A percentile compares a stretch with the other conserved stretches of the same genome.
Conservation (phyloP, 768 basidiomycete species). For the Termitomyces sp. region DNA sequence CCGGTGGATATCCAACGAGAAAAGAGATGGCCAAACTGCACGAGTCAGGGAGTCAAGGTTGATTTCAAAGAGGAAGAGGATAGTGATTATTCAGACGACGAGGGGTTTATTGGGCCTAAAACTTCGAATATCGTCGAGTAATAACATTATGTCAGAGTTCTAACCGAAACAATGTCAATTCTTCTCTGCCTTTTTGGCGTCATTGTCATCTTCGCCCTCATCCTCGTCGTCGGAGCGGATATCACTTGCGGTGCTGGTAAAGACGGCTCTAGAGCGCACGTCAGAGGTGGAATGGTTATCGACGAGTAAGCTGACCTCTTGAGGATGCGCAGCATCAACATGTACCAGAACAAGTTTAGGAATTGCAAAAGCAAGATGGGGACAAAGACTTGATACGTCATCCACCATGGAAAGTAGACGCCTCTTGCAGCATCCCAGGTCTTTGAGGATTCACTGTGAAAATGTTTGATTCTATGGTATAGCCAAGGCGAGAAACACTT, state of each 20-base stretch:
- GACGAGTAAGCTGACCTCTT: slow-evolving; percentile 44
- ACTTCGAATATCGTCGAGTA: not conserved
- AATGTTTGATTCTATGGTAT: not conserved
- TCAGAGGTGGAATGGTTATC: not conserved
- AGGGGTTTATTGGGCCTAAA: slow-evolving; percentile 26
- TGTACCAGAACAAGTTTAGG: slow-evolving; percentile 94
- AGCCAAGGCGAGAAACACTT: slow-evolving; percentile 23
- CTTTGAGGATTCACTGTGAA: slow-evolving; percentile 43
- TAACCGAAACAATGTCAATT: too few species aligned
- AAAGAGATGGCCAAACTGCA: slow-evolving; percentile 70
- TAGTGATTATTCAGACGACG: slow-evolving; percentile 39
- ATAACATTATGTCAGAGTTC: too few species aligned
- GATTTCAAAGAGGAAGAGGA: slow-evolving; percentile 61
- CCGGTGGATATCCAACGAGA: slow-evolving; percentile 73
- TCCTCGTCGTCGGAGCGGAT: slow-evolving; percentile 1
- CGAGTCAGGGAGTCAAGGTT: slow-evolving; percentile 42
- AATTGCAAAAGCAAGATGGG: slow-evolving; percentile 72
- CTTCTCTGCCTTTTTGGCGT: not conserved
- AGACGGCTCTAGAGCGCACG: slow-evolving; percentile 43
- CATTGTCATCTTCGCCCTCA: not conserved
- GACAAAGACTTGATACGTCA: slow-evolving; percentile 74
- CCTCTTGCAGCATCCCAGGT: slow-evolving; percentile 59
- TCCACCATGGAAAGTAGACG: slow-evolving; percentile 69
- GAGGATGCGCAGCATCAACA: slow-evolving; percentile 73
- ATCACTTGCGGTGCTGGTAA: not conserved